Evolutionary conservation across 352 stramenopile genomes (phyloP).

Genomic region (Peronospora farinosa): DNA sequence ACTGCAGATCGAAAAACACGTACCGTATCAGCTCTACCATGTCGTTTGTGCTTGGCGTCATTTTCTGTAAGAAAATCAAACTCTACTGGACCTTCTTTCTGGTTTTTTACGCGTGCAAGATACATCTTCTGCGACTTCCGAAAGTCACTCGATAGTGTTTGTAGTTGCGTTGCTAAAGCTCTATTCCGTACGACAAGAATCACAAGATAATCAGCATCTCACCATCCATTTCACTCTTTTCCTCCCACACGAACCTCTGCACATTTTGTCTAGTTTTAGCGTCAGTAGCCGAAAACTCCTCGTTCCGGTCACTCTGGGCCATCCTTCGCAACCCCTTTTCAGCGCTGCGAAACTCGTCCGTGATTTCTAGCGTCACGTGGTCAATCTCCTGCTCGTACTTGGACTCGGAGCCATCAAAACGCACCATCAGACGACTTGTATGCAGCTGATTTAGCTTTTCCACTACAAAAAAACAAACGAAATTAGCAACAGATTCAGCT

Average conservation of each 20-base stretch:
- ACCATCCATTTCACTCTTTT: not conserved
- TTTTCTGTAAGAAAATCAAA: constrained; percentile 86
- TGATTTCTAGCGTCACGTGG: constrained; percentile 72
- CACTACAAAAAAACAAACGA: constrained; percentile 39
- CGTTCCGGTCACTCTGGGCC: constrained; percentile 44
- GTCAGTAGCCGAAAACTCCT: constrained; percentile 68
- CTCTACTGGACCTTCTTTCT: constrained; percentile 93
- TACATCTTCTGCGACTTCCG: constrained; percentile 98
- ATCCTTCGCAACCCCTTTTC: constrained; percentile 73
- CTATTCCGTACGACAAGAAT: constrained; percentile 20
- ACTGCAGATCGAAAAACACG: not conserved
- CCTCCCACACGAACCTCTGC: constrained; percentile 39
- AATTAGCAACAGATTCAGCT: not conserved
- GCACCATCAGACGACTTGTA: constrained; percentile 82
- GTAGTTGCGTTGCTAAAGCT: constrained; percentile 93
- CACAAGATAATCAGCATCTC: constrained; percentile 2
- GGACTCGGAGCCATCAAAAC: constrained; percentile 80
- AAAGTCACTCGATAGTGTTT: constrained; percentile 95
- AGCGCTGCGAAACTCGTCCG: constrained; percentile 71
- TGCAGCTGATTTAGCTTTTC: constrained; percentile 81
- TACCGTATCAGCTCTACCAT: constrained; percentile 30
- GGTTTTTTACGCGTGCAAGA: constrained; percentile 91
- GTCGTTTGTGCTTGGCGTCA: constrained; percentile 50
- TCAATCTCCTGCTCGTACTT: constrained; percentile 84
- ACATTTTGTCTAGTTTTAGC: constrained; percentile 84